Conservation (phyloP, 1,284 basidiomycete species). For the Marasmius oreades region DNA sequence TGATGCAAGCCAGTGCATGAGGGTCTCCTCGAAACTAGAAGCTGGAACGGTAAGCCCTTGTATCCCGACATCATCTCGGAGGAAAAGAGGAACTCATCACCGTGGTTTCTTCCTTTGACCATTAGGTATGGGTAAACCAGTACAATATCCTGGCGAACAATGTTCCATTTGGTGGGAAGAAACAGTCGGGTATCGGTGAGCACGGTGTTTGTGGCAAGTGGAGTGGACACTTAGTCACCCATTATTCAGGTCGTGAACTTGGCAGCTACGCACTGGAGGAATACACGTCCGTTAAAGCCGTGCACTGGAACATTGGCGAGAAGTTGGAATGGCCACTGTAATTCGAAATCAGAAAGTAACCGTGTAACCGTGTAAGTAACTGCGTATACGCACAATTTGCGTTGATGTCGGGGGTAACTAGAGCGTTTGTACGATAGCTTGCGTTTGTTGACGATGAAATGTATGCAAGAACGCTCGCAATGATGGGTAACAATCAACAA, state of each 20-base stretch:
- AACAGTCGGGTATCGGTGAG: conserved; percentile 39
- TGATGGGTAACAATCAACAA: not conserved
- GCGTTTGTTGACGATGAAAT: not conserved
- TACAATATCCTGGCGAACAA: conserved; percentile 81
- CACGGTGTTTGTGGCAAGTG: conserved; percentile 2
- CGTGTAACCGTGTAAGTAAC: not conserved
- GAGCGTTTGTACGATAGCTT: not conserved
- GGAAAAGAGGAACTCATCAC: not conserved
- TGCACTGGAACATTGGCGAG: conserved; percentile 87
- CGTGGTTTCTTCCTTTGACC: not conserved
- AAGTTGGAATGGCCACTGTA: conserved; percentile 75
- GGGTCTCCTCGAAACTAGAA: conserved; percentile 78
- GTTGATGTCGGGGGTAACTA: not conserved
- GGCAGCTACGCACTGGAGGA: conserved; percentile 85
- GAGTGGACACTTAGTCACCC: conserved; percentile 1
- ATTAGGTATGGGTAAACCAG: conserved; percentile 87
- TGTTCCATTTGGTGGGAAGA: conserved; percentile 89
- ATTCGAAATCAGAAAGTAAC: conserved; percentile 12
- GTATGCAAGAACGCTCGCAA: not conserved
- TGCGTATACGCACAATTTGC: not conserved
- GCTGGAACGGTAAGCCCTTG: conserved; percentile 70
- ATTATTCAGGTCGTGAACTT: conserved; percentile 72
- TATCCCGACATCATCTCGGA: not conserved
- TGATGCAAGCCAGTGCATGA: conserved; percentile 85
- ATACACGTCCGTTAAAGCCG: conserved; percentile 80